A percentile compares a stretch with the other conserved stretches of the same genome.
Evolutionary conservation across 108 stramenopile genomes (phyloP).

Genomic region (Thalassiosira profunda): DNA sequence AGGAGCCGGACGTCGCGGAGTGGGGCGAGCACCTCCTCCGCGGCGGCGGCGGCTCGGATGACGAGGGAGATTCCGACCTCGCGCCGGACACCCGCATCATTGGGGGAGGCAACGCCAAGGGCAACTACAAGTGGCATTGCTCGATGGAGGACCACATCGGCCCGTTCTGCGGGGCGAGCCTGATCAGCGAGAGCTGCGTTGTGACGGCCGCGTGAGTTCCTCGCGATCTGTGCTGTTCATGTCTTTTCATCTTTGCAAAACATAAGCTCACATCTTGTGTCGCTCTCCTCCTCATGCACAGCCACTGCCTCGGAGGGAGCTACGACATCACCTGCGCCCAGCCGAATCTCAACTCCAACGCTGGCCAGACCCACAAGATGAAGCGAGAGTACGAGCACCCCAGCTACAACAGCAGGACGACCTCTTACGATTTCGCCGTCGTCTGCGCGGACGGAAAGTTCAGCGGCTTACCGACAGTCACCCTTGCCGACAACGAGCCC

Average conservation of each 20-base stretch:
- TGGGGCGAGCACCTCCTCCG: no score
- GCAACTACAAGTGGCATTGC: neutral
- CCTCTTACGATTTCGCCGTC: conserved; percentile 19
- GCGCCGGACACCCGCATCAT: conserved; percentile 8
- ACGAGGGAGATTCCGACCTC: no score
- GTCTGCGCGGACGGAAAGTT: no score
- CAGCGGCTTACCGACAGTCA: neutral
- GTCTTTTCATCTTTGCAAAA: conserved; percentile 9
- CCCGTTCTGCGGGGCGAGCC: conserved; percentile 33
- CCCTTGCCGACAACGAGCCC: neutral
- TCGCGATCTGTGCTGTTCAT: no score
- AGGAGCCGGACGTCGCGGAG: no score
- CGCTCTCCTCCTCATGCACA: no score
- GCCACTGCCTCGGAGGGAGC: conserved; percentile 49
- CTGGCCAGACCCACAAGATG: neutral
- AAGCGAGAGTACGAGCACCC: neutral
- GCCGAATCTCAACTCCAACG: no score
- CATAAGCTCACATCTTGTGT: conserved; percentile 13
- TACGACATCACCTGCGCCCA: no score
- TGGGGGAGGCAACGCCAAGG: neutral
- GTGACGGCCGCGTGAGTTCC: conserved; percentile 35
- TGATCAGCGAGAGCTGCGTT: conserved; percentile 19
- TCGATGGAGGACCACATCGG: conserved; percentile 15
- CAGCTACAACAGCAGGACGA: neutral
- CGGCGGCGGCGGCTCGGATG: no score